These are phyloP conservation scores for Cyberlindnera nakhonratchasimensis DNA, from an alignment of 805 yeast genomes.

Conservation along the genomic window DNA sequence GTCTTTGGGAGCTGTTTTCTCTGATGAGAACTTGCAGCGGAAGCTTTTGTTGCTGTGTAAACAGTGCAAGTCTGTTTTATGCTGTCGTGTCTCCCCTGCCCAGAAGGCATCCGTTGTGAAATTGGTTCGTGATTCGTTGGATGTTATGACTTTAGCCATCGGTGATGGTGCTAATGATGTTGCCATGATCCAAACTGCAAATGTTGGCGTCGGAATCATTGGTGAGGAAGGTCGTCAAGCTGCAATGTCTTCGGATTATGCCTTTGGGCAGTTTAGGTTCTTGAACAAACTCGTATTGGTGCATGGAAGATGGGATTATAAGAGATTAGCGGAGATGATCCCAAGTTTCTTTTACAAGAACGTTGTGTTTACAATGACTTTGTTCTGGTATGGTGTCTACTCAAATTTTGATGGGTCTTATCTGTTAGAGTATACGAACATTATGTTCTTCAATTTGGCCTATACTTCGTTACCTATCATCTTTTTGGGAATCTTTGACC, in stretches of 20 bases:
- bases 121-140: constrained; percentile 66
- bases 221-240: constrained; percentile 93
- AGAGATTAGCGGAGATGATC: constrained; percentile 77
- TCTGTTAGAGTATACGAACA: constrained; percentile 70
- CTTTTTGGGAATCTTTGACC: constrained; percentile 74
- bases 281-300: constrained; percentile 62
- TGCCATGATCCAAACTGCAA: constrained; percentile 87
- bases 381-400: constrained; percentile 79
- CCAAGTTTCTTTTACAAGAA: constrained; percentile 80
- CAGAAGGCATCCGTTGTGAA: constrained; percentile 84
- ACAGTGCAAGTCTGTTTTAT: constrained; percentile 75
- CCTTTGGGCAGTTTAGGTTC: constrained; percentile 78
- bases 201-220: constrained; percentile 86
- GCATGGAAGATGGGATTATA: constrained; percentile 87
- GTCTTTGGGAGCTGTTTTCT: constrained; percentile 56
- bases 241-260: constrained; percentile 85
- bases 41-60: constrained; percentile 71
- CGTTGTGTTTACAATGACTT: constrained; percentile 67
- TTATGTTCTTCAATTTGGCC: constrained; percentile 80
- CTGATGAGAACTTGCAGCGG: constrained; percentile 39
- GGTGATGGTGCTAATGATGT: constrained; percentile 92
- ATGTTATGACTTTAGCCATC: constrained; percentile 82
- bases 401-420: constrained; percentile 77
- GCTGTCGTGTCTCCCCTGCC: constrained; percentile 87
- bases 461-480: constrained; percentile 81